Conservation (phyloP, 768 basidiomycete species). For the Lactifluus piperatus region DNA sequence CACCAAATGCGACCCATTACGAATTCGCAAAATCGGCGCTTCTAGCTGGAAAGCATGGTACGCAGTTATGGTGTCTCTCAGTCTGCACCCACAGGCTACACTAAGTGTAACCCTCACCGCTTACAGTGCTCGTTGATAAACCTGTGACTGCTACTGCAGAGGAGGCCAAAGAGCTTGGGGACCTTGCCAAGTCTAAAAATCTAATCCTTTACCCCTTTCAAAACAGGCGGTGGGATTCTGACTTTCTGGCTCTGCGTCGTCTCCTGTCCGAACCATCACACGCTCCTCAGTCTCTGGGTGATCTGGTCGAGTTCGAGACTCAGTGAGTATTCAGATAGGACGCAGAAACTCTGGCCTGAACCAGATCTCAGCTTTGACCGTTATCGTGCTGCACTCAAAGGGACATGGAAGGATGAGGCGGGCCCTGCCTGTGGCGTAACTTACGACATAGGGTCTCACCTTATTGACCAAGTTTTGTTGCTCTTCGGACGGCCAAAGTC, state of each 20-base stretch:
- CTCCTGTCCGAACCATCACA: conserved; percentile 47
- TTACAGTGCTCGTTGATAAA: conserved; percentile 68
- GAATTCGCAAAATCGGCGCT: conserved; percentile 54
- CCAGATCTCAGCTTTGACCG: conserved; percentile 53
- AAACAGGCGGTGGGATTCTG: conserved; percentile 72
- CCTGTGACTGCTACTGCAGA: conserved; percentile 55
- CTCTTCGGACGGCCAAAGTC: conserved; percentile 68
- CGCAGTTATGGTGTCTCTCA: conserved; percentile 8
- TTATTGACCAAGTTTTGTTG: conserved; percentile 67
- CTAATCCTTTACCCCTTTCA: conserved; percentile 65
- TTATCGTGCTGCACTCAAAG: conserved; percentile 53
- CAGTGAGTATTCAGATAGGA: conserved; percentile 37
- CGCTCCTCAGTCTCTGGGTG: conserved; percentile 47
- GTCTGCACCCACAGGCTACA: neutral
- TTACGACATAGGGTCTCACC: conserved; percentile 74
- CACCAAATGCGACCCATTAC: conserved; percentile 71
- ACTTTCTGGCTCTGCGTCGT: conserved; percentile 57
- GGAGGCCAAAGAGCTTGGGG: conserved; percentile 52
- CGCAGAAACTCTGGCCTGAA: neutral
- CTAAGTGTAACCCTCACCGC: neutral
- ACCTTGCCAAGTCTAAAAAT: conserved; percentile 48
- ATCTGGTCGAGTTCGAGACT: conserved; percentile 64
- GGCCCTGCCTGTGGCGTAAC: conserved; percentile 54
- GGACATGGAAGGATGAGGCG: conserved; percentile 73
- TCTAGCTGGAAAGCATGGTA: conserved; percentile 67